Evolutionary conservation across 2,329 filamentous ascomycete species (phyloP).

Genomic region (Rosellinia necatrix): DNA sequence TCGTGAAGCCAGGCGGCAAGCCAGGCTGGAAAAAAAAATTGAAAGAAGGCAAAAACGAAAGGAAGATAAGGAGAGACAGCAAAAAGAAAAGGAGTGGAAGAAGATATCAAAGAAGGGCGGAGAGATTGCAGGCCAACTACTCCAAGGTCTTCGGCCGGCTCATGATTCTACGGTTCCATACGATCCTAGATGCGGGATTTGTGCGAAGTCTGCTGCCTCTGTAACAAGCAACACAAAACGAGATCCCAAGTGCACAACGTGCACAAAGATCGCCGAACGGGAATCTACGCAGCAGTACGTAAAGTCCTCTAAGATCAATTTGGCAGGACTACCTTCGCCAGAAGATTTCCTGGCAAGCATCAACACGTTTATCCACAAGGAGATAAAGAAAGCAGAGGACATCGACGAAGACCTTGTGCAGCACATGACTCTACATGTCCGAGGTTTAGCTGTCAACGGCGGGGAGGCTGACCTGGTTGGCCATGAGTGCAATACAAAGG

Average conservation of each 20-base stretch:
- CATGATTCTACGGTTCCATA: slow-evolving; percentile 8
- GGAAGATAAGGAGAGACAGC: slow-evolving; percentile 26
- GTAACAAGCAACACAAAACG: slow-evolving; percentile 8
- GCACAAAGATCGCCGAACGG: slow-evolving; percentile 13
- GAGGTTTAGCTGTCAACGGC: slow-evolving; percentile 22
- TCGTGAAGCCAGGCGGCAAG: slow-evolving; percentile 24
- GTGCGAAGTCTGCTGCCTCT: slow-evolving; percentile 18
- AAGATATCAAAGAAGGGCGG: slow-evolving; percentile 27
- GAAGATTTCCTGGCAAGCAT: slow-evolving; percentile 22
- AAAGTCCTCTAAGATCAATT: slow-evolving; percentile 25
- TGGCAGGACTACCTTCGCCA: slow-evolving; percentile 1
- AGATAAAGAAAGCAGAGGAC: background rate
- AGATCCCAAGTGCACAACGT: slow-evolving; percentile 20
- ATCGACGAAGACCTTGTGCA: slow-evolving; percentile 27
- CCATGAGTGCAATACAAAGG: slow-evolving; percentile 18
- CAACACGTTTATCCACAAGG: slow-evolving; percentile 19
- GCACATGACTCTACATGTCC: slow-evolving; percentile 32
- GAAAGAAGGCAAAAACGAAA: slow-evolving; percentile 28
- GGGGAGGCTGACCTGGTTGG: slow-evolving; percentile 8
- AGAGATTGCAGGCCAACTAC: slow-evolving; percentile 21
- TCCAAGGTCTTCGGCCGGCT: slow-evolving; percentile 10
- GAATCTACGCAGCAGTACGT: slow-evolving; percentile 25
- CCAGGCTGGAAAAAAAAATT: slow-evolving; percentile 27
- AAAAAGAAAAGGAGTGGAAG: slow-evolving; percentile 28
- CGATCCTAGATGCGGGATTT: slow-evolving; percentile 30